Evolutionary conservation across 2,329 filamentous ascomycete species (phyloP).

Genomic region (Phymatotrichopsis omnivora): DNA sequence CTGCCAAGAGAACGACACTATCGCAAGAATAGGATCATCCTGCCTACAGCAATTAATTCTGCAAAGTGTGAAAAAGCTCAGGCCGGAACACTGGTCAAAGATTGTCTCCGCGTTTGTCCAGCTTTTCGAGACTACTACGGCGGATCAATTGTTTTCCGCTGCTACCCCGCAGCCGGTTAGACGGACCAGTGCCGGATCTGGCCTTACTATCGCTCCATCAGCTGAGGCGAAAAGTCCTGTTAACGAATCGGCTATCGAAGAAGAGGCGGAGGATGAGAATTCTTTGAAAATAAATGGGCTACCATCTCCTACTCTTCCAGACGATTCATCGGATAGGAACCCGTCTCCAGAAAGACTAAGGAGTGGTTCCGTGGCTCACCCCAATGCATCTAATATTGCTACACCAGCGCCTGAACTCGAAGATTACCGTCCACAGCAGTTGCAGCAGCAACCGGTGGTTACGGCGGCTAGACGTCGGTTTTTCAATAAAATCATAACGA

Average conservation of each 20-base stretch:
- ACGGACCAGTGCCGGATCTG: conserved; percentile 17
- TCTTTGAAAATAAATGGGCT: conserved; percentile 52
- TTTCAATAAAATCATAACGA: conserved; percentile 99
- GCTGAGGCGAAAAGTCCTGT: conserved; percentile 30
- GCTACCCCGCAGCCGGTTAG: too few relatives aligned
- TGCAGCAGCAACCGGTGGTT: conserved; percentile 83
- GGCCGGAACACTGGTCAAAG: conserved; percentile 77
- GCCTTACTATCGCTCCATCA: conserved; percentile 26
- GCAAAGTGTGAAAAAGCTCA: conserved; percentile 92
- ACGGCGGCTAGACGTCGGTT: conserved; percentile 86
- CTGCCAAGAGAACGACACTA: conserved; percentile 97
- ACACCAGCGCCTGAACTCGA: too few relatives aligned
- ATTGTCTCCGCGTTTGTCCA: conserved; percentile 94
- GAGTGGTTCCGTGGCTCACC: conserved; percentile 16
- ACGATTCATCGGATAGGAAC: conserved; percentile 26
- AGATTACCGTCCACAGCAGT: conserved; percentile 68
- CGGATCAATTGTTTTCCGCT: conserved; percentile 91
- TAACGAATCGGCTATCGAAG: conserved; percentile 13
- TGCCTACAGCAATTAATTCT: conserved; percentile 93
- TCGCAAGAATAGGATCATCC: conserved; percentile 95
- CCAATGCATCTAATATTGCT: conserved; percentile 29
- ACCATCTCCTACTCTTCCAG: conserved; percentile 19
- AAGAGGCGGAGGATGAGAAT: conserved; percentile 41
- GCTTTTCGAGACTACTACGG: conserved; percentile 87
- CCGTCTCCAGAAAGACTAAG: conserved; percentile 32